Evolutionary conservation across 2,329 filamentous ascomycete species (phyloP).

Genomic region (Plenodomus lindquistii): DNA sequence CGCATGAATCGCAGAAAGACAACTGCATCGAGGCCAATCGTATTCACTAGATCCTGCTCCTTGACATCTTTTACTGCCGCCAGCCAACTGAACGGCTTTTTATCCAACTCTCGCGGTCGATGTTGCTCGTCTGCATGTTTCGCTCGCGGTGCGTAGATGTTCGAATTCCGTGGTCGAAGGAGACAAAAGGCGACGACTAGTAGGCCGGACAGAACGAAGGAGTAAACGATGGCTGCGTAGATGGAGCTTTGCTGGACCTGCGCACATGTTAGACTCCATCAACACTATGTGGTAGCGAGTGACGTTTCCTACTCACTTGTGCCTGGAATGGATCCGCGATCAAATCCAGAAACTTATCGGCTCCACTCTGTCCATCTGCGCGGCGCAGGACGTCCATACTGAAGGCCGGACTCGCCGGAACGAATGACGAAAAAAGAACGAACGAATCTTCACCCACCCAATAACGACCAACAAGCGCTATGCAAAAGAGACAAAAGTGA

Average conservation of each 20-base stretch:
- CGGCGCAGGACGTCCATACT: slow-evolving; percentile 17
- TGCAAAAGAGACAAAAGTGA: background rate
- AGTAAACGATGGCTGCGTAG: slow-evolving; percentile 78
- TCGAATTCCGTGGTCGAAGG: slow-evolving; percentile 83
- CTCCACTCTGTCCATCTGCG: slow-evolving; percentile 17
- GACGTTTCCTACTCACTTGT: slow-evolving; percentile 19
- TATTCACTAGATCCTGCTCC: slow-evolving; percentile 76
- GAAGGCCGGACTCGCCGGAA: background rate
- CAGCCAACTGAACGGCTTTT: slow-evolving; percentile 86
- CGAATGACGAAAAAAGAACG: background rate
- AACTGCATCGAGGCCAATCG: slow-evolving; percentile 87
- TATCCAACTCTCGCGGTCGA: slow-evolving; percentile 80
- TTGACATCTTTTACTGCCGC: slow-evolving; percentile 73
- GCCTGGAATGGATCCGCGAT: slow-evolving; percentile 47
- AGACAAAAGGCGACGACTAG: slow-evolving; percentile 84
- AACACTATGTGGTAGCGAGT: background rate
- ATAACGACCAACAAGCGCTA: background rate
- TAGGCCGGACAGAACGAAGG: slow-evolving; percentile 72
- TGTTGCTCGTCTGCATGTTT: slow-evolving; percentile 92
- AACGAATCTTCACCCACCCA: background rate
- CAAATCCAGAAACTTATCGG: slow-evolving; percentile 45
- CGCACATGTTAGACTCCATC: background rate
- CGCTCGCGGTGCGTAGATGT: slow-evolving; percentile 90
- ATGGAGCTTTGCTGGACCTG: slow-evolving; percentile 67
- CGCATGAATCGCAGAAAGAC: slow-evolving; percentile 83